Evolutionary conservation across 495 filamentous ascomycete species (phyloP), one percentile per base, ranked within the genome.

Genomic region (Paragyromitra xinjiangensis): DNA sequence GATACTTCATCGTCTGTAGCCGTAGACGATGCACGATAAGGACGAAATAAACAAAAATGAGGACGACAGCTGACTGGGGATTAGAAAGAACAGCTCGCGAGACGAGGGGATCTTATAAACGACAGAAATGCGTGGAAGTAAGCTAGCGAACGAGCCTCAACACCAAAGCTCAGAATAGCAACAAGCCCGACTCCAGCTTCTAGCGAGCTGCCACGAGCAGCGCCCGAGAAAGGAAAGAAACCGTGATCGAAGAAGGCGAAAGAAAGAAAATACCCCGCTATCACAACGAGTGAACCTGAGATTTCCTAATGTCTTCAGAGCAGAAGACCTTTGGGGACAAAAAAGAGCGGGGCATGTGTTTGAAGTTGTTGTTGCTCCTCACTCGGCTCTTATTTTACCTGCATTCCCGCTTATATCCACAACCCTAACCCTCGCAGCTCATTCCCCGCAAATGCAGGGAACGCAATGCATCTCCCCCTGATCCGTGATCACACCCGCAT

Each of bases 391-490:
- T 0, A 6, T 65, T 48, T 65, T 16, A 8, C 6, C 63, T 37
- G 16, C 16, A 66, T 34, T 34, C 29, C 29, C 29, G 19, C 19
- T 12, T 8, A 24, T 40, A n/a, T 0, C 7, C 64, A 50, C 7
- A 22, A 5, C 19, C 48, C 42, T 44, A 19, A 56, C 53, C 53
- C 53, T 12, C 37, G 37, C 29, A 16, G 7, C 34, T n/a, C 64
- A 24, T 37, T 12, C 65, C 65, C 65, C 65, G 50, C 65, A 69
- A 58, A 69, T 29, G 65, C 65, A 69, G 65, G 65, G 65, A 5
- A 9, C 7, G 37, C 8, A 26, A 34, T 68, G 48, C 37, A 56
- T 3, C 19, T 68, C 56, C 65, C 65, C 65, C 65, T 68, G 65
- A 68, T 22, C 29, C 45, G 3, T 48, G 64, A 29, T 66, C 44